These are phyloP conservation scores for Cardiospermum halicacabum DNA, from an alignment of 345 rosid species.

Conservation along the genomic window DNA sequence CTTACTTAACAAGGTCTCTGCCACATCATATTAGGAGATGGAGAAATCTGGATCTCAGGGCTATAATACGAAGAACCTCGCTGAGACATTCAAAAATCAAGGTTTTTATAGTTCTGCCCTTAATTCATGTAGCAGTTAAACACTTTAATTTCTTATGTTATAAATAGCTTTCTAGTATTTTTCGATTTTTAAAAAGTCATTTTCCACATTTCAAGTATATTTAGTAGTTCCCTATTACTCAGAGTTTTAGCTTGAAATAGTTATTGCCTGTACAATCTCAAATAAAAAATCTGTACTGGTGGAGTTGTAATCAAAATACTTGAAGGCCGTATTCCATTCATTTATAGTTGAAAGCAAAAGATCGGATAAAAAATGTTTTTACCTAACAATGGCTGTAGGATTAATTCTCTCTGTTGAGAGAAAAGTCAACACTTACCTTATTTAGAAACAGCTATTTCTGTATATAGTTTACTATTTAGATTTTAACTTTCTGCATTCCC, in stretches of 20 bases:
- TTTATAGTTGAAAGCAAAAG: too few relatives aligned
- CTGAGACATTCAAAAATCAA: slow-evolving; percentile 70
- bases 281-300: not conserved
- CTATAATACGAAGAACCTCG: slow-evolving; percentile 45
- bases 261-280: not conserved
- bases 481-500: too few relatives aligned
- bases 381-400: too few relatives aligned
- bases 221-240: not conserved
- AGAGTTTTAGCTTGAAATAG: slow-evolving; percentile 5
- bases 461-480: too few relatives aligned
- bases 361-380: too few relatives aligned
- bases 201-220: not conserved
- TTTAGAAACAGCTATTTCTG: too few relatives aligned
- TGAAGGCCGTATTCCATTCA: too few relatives aligned
- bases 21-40: slow-evolving; percentile 57
- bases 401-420: too few relatives aligned
- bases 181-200: not conserved
- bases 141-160: slow-evolving; percentile 1
- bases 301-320: too few relatives aligned
- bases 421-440: too few relatives aligned
- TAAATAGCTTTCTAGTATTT: not conserved
- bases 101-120: slow-evolving; percentile 36
- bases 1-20: slow-evolving; percentile 17
- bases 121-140: slow-evolving; percentile 9
- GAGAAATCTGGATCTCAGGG: slow-evolving; percentile 54